phyloP scores from a whole-genome alignment of 2,329 filamentous ascomycete genomes.

The Phoma sp. region DNA sequence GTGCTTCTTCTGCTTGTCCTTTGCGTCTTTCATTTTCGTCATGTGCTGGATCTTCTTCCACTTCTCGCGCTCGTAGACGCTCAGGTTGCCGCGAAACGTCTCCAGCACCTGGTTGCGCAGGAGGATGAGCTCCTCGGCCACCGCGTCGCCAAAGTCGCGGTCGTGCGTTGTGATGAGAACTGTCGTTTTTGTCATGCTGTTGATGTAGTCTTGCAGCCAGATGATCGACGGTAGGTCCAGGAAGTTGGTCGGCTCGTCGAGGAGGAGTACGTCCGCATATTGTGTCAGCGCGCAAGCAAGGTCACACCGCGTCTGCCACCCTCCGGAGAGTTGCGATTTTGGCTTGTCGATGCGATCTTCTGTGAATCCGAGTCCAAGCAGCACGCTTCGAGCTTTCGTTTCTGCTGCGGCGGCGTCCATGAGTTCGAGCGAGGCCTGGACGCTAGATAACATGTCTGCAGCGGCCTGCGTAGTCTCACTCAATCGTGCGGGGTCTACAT shows the following conservation, averaged over 20 bases:
- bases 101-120: conserved; percentile 73
- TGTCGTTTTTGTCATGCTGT: conserved; percentile 64
- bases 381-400: conserved; percentile 64
- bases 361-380: conserved; percentile 75
- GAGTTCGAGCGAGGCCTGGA: conserved; percentile 70
- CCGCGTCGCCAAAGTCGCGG: conserved; percentile 77
- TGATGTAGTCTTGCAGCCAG: conserved; percentile 79
- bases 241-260: conserved; percentile 89
- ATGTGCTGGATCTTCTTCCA: conserved; percentile 72
- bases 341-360: conserved; percentile 65
- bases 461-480: conserved; percentile 73
- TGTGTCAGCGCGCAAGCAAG: conserved; percentile 68
- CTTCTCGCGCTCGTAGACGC: conserved; percentile 72
- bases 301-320: conserved; percentile 53
- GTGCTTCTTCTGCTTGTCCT: conserved; percentile 80
- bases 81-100: conserved; percentile 77
- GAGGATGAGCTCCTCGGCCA: conserved; percentile 77
- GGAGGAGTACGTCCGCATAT: conserved; percentile 76
- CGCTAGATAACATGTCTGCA: conserved; percentile 70
- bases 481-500: conserved; percentile 63
- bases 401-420: conserved; percentile 69
- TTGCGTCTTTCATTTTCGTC: conserved; percentile 78
- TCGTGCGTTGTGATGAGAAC: conserved; percentile 85
- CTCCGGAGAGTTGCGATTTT: conserved; percentile 74
- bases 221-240: conserved; percentile 83